These are phyloP conservation scores for Termitomyces sp. DNA, from an alignment of 768 basidiomycete genomes.

Conservation along the genomic window DNA sequence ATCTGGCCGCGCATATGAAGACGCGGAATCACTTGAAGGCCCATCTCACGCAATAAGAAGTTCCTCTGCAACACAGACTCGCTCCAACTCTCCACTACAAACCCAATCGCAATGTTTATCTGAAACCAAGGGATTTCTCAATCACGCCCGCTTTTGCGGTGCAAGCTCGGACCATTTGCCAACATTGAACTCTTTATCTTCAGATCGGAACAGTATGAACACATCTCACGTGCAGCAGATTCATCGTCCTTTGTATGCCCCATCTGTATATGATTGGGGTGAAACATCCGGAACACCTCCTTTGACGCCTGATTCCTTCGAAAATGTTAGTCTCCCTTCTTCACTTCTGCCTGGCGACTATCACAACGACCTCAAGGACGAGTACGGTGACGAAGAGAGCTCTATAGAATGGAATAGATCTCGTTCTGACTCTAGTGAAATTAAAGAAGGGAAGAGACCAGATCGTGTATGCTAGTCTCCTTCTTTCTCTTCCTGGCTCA, in stretches of 20 bases:
- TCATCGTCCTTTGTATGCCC: conserved; percentile 2
- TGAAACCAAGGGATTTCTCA: conserved; percentile 17
- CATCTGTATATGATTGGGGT: conserved; percentile 1
- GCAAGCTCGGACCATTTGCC: conserved; percentile 9
- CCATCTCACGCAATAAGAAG: conserved; percentile 3
- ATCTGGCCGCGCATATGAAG: conserved; percentile 4
- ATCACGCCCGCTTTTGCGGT: conserved; percentile 14
- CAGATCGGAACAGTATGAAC: not conserved
- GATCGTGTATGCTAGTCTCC: conserved; percentile 22
- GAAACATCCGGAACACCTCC: conserved; percentile 19
- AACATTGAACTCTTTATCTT: not conserved
- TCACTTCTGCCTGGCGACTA: conserved; percentile 5
- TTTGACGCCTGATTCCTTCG: conserved; percentile 21
- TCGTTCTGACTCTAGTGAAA: conserved; percentile 23
- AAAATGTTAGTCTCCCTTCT: conserved; percentile 11
- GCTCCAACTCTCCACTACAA: conserved; percentile 16
- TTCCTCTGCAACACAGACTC: conserved; percentile 18
- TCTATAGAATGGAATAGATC: conserved; percentile 7
- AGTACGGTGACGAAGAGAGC: conserved; percentile 12
- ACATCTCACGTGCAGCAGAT: not conserved
- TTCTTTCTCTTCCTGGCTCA: conserved; percentile 5
- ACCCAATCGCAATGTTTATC: conserved; percentile 13
- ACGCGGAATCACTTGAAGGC: conserved; percentile 2
- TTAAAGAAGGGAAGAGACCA: conserved; percentile 35
- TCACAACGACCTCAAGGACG: conserved; percentile 9